phyloP scores from a whole-genome alignment of 192 early-diverging fungal species.

The Coemansia biformis region DNA sequence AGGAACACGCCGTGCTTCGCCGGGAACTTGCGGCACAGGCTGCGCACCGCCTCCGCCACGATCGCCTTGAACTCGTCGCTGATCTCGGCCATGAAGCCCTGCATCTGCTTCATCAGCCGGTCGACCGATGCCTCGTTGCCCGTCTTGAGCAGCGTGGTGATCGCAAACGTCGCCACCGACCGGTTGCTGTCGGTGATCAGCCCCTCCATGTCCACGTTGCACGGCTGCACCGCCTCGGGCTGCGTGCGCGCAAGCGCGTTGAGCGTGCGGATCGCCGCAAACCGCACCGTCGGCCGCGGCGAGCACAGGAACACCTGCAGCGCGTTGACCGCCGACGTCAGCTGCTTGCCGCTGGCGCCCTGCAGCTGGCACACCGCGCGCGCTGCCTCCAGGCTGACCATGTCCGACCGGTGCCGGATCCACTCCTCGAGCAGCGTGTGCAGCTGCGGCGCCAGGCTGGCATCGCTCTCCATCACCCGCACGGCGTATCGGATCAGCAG shows the following conservation, averaged over 20 bases:
- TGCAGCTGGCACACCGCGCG: constrained; percentile 90
- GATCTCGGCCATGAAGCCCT: constrained; percentile 96
- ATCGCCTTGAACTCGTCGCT: constrained; percentile 99
- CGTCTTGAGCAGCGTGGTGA: constrained; percentile 97
- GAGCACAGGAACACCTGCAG: constrained; percentile 91
- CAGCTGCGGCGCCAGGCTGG: constrained; percentile 55
- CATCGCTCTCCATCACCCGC: constrained; percentile 78
- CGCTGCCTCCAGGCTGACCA: constrained; percentile 97
- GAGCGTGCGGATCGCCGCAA: constrained; percentile 96
- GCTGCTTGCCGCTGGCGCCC: constrained; percentile 75
- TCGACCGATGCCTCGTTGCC: constrained; percentile 98
- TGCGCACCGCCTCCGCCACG: constrained; percentile 96
- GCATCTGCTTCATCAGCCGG: constrained; percentile 98
- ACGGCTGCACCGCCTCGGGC: constrained; percentile 83
- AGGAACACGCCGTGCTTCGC: constrained; percentile 90
- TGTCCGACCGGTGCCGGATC: constrained; percentile 92
- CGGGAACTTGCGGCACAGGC: constrained; percentile 96
- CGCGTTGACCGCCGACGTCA: constrained; percentile 89
- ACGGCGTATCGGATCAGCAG: constrained; percentile 89
- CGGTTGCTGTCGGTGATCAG: constrained; percentile 95
- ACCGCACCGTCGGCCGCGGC: constrained; percentile 87
- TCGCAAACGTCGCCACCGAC: constrained; percentile 96
- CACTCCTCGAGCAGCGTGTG: constrained; percentile 84
- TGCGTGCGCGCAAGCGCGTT: constrained; percentile 88
- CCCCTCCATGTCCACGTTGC: constrained; percentile 98